A percentile compares a stretch with the other conserved stretches of the same genome.
Conservation (phyloP, 129 eudicot species). For the Artemisia argyi region DNA sequence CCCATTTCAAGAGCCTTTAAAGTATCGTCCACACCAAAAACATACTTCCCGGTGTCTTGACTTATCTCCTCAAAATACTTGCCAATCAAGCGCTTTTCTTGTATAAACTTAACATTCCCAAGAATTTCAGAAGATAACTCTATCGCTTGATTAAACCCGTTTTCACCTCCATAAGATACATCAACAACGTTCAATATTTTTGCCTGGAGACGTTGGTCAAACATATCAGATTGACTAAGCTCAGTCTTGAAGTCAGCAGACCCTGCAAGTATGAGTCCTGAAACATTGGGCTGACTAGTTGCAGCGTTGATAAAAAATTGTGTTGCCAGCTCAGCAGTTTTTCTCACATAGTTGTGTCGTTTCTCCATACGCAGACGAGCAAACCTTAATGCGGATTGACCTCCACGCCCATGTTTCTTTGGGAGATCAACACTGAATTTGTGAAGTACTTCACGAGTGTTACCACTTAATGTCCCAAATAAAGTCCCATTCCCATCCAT, state of each 20-base stretch:
- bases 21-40: conserved; percentile 41
- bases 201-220: conserved; percentile 41
- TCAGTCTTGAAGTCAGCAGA: conserved; percentile 44
- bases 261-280: conserved; percentile 43
- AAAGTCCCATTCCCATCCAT: conserved; percentile 45
- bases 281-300: conserved; percentile 43
- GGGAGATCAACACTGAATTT: conserved; percentile 43
- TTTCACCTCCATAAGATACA: conserved; percentile 47
- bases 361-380: conserved; percentile 47
- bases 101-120: conserved; percentile 39
- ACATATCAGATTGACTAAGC: conserved; percentile 47
- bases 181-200: conserved; percentile 41
- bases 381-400: conserved; percentile 39
- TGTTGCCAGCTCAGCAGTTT: conserved; percentile 43
- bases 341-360: conserved; percentile 40
- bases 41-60: conserved; percentile 44
- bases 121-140: conserved; percentile 42
- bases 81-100: conserved; percentile 42
- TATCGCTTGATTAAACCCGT: conserved; percentile 44
- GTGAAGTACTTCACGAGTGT: conserved; percentile 42
- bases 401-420: conserved; percentile 43
- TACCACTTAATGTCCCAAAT: conserved; percentile 42
- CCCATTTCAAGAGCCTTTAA: conserved; percentile 44
- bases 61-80: conserved; percentile 46
- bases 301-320: conserved; percentile 38